Base-by-base conservation (phyloP, 192 early-diverging fungal species). In the Entomortierella lignicola region DNA sequence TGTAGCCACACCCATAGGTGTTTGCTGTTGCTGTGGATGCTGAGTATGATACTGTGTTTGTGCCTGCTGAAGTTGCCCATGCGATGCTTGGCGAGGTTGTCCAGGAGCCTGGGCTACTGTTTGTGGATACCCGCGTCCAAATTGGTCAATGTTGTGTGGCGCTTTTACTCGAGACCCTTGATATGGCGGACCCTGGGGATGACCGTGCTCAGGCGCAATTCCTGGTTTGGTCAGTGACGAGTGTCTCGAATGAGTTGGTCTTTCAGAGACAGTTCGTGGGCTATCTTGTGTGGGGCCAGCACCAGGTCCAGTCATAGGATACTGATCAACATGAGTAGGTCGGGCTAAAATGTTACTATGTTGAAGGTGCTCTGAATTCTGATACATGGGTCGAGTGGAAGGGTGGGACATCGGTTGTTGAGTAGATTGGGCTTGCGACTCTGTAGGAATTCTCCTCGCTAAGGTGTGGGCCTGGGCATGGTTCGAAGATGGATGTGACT, bases 181-280 rank as follows among this genome's bases (percentile, higher is more conserved):
- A 29, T 75, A 47, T 6, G 65, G 6, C 8, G 30, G 44, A 7
- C 64, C 60, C 2, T 43, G 72, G 21, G 54, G 48, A n/a, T 59
- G 55, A 23, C 11, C n/a, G 17, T 61, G 54, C 52, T 79, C 75
- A 8, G 42, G 12, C 4, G n/a, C 21, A 7, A 47, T 25, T 15
- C 55, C 62, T 25, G 63, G 12, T 25, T 69, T 79, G 6, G 75
- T 60, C 21, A 70, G 12, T 11, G 75, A 79, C 0, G 75, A 79
- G 56, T 70, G 60, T 47, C 75, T 56, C 12, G 75, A 79, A 42
- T 79, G 75, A 8, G 75, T 55, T 23, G 63, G 62, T 37, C 63
- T 54, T 20, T 79, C 72, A 6, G 48, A 26, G 11, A 17, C 18
- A n/a, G 57, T 48, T 42, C 72, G 73, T 27, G 61, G 31, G 25